Evolutionary conservation across 1,284 basidiomycete genomes (phyloP).

Genomic region (Caloboletus inedulis): DNA sequence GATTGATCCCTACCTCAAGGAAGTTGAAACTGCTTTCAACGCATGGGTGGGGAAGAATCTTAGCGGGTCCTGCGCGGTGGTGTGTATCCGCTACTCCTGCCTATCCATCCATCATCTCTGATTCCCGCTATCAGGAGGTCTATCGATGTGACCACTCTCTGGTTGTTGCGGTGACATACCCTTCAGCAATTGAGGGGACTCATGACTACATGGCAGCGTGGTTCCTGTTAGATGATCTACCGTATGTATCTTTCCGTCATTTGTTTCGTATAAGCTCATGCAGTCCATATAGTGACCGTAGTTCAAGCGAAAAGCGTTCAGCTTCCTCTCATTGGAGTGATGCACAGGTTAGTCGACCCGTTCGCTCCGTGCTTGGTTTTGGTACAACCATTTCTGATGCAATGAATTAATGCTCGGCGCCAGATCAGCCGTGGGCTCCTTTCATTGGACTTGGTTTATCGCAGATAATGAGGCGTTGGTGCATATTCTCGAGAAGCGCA

Average conservation of each 20-base stretch:
- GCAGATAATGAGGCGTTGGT: not conserved
- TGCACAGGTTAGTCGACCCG: too few relatives aligned
- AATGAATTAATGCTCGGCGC: not conserved
- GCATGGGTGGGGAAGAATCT: too few relatives aligned
- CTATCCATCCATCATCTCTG: not conserved
- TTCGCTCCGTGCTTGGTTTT: too few relatives aligned
- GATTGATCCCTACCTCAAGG: conserved; percentile 19
- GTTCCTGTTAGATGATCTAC: too few relatives aligned
- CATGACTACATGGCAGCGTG: conserved; percentile 12
- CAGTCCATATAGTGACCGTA: too few relatives aligned
- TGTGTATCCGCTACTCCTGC: not conserved
- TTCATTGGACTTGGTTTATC: not conserved
- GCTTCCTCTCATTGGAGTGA: too few relatives aligned
- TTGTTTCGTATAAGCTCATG: too few relatives aligned
- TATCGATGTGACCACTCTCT: conserved; percentile 5
- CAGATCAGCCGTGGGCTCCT: not conserved
- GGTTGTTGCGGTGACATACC: conserved; percentile 10
- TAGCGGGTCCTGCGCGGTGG: too few relatives aligned
- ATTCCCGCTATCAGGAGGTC: not conserved
- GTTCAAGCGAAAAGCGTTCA: too few relatives aligned
- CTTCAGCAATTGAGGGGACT: conserved; percentile 19
- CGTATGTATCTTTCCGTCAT: too few relatives aligned
- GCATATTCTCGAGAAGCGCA: not conserved
- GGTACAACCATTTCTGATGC: too few relatives aligned
- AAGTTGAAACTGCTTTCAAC: conserved; percentile 14